phyloP scores from a whole-genome alignment of 2,329 filamentous ascomycete genomes.

The Pseudogymnoascus sp. region DNA sequence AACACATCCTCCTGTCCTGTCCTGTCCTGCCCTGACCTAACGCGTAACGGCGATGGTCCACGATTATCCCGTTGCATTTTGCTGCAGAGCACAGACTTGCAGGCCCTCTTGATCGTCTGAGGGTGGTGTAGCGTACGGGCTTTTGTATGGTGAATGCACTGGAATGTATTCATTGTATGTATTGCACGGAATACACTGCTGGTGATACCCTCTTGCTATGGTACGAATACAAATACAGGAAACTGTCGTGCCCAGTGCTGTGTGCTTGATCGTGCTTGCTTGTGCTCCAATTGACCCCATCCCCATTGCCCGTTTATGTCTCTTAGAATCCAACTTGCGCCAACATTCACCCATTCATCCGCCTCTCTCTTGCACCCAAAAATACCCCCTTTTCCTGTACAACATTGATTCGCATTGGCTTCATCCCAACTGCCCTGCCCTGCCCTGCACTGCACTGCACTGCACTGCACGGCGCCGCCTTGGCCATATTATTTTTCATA shows the following conservation, averaged over 20 bases:
- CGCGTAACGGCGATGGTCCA: too few relatives aligned
- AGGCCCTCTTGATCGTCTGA: neutral
- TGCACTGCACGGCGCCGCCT: neutral
- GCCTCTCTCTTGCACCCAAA: neutral
- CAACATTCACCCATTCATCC: neutral
- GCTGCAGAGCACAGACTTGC: too few relatives aligned
- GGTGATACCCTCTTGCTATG: neutral
- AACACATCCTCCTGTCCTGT: neutral
- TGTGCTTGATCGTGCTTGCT: neutral
- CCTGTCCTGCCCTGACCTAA: neutral
- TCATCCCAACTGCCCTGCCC: neutral
- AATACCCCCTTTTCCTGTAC: neutral
- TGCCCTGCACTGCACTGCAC: neutral
- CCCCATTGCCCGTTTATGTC: neutral
- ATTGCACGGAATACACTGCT: neutral
- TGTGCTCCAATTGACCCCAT: neutral
- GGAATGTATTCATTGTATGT: too few relatives aligned
- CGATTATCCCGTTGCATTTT: neutral
- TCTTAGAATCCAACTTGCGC: neutral
- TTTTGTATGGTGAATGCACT: neutral
- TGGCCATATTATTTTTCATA: neutral
- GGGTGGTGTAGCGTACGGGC: neutral
- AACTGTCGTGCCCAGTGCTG: neutral
- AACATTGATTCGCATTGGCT: constrained; percentile 4
- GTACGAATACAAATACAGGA: too few relatives aligned